These are phyloP conservation scores for Cryptosporidium ryanae DNA, from an alignment of 169 alveolate species.

Conservation along the genomic window DNA sequence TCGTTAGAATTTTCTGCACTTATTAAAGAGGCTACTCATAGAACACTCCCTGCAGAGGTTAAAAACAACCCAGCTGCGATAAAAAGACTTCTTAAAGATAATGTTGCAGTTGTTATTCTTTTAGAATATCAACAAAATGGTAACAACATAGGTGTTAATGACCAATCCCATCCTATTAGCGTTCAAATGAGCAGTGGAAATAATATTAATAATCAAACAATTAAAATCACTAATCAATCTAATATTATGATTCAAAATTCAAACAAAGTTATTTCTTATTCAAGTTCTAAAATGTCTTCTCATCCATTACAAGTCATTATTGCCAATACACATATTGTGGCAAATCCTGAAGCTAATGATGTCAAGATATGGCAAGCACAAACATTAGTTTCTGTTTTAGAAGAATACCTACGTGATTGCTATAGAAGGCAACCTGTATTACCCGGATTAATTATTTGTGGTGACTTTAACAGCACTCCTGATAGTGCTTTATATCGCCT, in stretches of 20 bases:
- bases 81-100: slow-evolving; percentile 81
- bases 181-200: not conserved
- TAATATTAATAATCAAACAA: not conserved
- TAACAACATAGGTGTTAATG: not conserved
- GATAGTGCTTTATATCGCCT: slow-evolving; percentile 83
- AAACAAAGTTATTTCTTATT: not conserved
- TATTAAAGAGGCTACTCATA: slow-evolving; percentile 80
- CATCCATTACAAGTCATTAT: slow-evolving; percentile 76
- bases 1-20: slow-evolving; percentile 83
- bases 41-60: slow-evolving; percentile 79
- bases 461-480: slow-evolving; percentile 84
- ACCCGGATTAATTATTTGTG: slow-evolving; percentile 82
- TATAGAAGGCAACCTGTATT: slow-evolving; percentile 76
- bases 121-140: slow-evolving; percentile 75
- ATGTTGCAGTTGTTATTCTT: slow-evolving; percentile 81
- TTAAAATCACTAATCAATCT: slow-evolving; percentile 1
- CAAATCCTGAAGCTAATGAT: slow-evolving; percentile 83
- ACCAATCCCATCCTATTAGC: not conserved
- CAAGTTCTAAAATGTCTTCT: slow-evolving; percentile 1
- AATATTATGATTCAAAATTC: not conserved
- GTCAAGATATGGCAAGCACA: slow-evolving; percentile 85
- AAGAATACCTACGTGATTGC: slow-evolving; percentile 78
- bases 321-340: slow-evolving; percentile 83
- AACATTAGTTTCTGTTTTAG: slow-evolving; percentile 78
- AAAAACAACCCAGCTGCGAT: slow-evolving; percentile 79